phyloP scores from a whole-genome alignment of 805 yeast species.

The Ogataea zsoltii region DNA sequence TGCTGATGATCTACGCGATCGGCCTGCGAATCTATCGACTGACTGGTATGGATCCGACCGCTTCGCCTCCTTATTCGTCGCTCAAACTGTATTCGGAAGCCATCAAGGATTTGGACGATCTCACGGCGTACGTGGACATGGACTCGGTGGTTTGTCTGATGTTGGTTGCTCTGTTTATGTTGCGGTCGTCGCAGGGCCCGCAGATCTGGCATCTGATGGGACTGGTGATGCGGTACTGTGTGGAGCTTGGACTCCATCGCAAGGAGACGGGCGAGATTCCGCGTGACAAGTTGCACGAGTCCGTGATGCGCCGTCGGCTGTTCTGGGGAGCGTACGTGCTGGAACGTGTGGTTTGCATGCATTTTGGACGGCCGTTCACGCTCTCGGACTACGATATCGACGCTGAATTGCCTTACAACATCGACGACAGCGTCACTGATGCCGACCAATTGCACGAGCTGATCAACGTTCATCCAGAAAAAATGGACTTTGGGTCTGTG shows the following conservation, averaged over 20 bases:
- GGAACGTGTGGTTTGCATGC: constrained; percentile 49
- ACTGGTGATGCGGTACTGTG: constrained; percentile 20
- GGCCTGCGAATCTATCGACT: constrained; percentile 18
- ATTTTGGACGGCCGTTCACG: constrained; percentile 50
- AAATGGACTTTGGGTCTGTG: constrained; percentile 10
- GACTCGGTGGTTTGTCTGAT: constrained; percentile 19
- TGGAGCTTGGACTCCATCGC: constrained; percentile 23
- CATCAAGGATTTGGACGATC: constrained; percentile 9
- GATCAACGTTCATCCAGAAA: constrained; percentile 22
- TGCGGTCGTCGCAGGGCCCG: constrained; percentile 22
- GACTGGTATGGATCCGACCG: constrained; percentile 5
- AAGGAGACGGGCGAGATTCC: constrained; percentile 14
- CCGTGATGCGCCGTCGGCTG: constrained; percentile 28
- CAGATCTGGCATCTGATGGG: constrained; percentile 25
- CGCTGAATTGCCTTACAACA: constrained; percentile 40
- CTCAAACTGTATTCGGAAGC: constrained; percentile 20
- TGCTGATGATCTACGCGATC: constrained; percentile 23
- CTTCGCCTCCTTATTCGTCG: constrained; percentile 9
- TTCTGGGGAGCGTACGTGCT: constrained; percentile 52
- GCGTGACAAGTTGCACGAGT: constrained; percentile 14
- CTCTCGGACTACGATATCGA: constrained; percentile 53
- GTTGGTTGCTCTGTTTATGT: constrained; percentile 18
- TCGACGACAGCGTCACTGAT: constrained; percentile 20
- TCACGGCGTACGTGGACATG: constrained; percentile 16
- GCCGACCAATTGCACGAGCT: constrained; percentile 19